A percentile compares a stretch with the other conserved stretches of the same genome.
These are phyloP conservation scores for Coemansia sp. DNA, from an alignment of 192 early-diverging fungal genomes.

Conservation along the genomic window DNA sequence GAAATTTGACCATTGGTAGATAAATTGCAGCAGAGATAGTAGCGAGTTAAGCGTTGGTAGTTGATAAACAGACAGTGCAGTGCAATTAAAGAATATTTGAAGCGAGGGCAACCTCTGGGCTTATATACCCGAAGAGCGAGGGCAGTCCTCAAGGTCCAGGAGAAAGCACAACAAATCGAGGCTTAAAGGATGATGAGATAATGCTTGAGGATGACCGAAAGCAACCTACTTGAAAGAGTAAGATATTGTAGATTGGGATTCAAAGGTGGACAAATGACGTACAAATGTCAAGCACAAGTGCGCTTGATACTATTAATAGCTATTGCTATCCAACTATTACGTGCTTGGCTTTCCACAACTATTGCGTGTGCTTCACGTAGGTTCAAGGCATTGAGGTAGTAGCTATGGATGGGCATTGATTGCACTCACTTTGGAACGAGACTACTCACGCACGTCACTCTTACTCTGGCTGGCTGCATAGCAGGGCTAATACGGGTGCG, in stretches of 20 bases:
- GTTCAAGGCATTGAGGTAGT: background rate
- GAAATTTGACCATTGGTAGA: background rate
- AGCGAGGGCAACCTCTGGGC: background rate
- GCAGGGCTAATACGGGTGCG: background rate
- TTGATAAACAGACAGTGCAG: background rate
- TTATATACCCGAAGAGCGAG: background rate
- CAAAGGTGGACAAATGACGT: background rate
- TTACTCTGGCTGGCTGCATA: background rate
- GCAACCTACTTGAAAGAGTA: no score
- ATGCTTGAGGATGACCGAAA: no score
- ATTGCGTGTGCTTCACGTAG: background rate
- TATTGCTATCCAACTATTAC: no score
- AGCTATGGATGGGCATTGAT: background rate
- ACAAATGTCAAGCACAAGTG: background rate
- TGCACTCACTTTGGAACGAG: background rate
- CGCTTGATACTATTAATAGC: background rate
- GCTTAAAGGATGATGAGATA: no score
- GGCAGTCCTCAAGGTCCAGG: background rate
- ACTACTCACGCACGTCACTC: background rate
- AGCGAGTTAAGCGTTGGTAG: background rate
- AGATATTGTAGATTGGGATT: background rate
- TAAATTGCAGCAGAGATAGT: background rate
- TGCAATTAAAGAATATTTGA: background rate
- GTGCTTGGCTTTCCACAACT: background rate
- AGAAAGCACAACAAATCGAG: background rate